A percentile compares a stretch with the other conserved stretches of the same genome.
phyloP scores from a whole-genome alignment of 768 basidiomycete species.

The Suillus fuscotomentosus region DNA sequence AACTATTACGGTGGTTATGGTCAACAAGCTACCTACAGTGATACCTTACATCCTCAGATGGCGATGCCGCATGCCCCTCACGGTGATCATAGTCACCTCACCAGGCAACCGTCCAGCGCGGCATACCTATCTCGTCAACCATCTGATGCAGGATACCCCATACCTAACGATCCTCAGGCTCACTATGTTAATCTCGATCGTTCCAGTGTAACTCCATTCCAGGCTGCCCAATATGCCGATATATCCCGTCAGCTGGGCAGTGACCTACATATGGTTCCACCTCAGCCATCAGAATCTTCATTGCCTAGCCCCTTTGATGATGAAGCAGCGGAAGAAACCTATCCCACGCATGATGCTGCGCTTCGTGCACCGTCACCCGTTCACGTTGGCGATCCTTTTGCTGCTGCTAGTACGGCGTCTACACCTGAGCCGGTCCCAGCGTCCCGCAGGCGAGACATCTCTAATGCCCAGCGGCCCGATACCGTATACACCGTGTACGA shows the following conservation, averaged over 20 bases:
- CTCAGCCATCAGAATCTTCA: slow-evolving; percentile 19
- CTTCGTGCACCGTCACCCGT: slow-evolving; percentile 35
- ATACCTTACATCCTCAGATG: slow-evolving; percentile 18
- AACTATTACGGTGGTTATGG: slow-evolving; percentile 25
- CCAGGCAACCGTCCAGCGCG: slow-evolving; percentile 21
- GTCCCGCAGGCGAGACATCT: slow-evolving; percentile 8
- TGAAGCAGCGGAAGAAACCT: not conserved
- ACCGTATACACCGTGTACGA: slow-evolving; percentile 56
- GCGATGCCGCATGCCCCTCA: slow-evolving; percentile 22
- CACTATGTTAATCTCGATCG: slow-evolving; percentile 67
- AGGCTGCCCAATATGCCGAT: slow-evolving; percentile 72
- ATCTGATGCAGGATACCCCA: slow-evolving; percentile 7
- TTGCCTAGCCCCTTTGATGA: slow-evolving; percentile 32
- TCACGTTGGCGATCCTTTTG: slow-evolving; percentile 13
- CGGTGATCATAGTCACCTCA: slow-evolving; percentile 23
- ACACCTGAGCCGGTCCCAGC: slow-evolving; percentile 13
- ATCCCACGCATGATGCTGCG: not conserved
- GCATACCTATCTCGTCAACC: slow-evolving; percentile 22
- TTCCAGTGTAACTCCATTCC: slow-evolving; percentile 72
- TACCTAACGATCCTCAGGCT: slow-evolving; percentile 23
- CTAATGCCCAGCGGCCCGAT: slow-evolving; percentile 35
- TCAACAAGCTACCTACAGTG: slow-evolving; percentile 21
- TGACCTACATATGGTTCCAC: slow-evolving; percentile 22
- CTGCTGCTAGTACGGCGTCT: slow-evolving; percentile 11
- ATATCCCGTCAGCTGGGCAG: slow-evolving; percentile 57